These are phyloP conservation scores for carrot (Daucus carota) DNA, from an alignment of 129 eudicot species.

Conservation along the genomic window DH1_v3.0 NC_030384.2:38204501-38205000, in stretches of 20 bases:
- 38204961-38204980: conserved; percentile 84
- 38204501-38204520: too few relatives aligned
- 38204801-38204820: conserved; percentile 4
- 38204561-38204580: neutral
- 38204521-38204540: too few relatives aligned
- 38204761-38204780: neutral
- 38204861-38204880: conserved; percentile 55
- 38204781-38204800: neutral
- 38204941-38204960: conserved; percentile 78
- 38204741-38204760: neutral
- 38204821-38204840: neutral
- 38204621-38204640: neutral
- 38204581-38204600: neutral
- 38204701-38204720: conserved; percentile 5
- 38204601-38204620: neutral
- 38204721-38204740: neutral
- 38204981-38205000: conserved; percentile 37
- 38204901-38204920: conserved; percentile 52
- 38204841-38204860: conserved; percentile 78
- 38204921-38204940: conserved; percentile 57
- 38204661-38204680: neutral
- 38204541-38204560: neutral
- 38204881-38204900: conserved; percentile 48
- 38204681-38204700: neutral
- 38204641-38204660: neutral